These are phyloP conservation scores for Penicillium steckii DNA, from an alignment of 495 filamentous ascomycete species.

Conservation along the genomic window DNA sequence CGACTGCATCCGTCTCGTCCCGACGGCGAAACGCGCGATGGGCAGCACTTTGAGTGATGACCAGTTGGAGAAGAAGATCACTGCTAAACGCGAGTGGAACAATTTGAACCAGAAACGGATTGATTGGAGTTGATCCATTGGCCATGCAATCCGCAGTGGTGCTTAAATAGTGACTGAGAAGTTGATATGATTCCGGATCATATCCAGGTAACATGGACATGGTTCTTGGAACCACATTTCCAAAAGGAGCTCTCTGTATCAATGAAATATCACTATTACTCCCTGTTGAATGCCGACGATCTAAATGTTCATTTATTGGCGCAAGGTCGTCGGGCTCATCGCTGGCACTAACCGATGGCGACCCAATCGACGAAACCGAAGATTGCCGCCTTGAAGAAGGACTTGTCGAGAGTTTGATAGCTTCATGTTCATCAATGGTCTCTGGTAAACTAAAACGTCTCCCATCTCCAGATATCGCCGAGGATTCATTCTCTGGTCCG, in stretches of 20 bases:
- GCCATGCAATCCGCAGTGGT: conserved; percentile 41
- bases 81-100: conserved; percentile 39
- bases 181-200: conserved; percentile 31
- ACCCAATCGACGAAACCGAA: conserved; percentile 14
- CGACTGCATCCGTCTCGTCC: conserved; percentile 35
- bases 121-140: conserved; percentile 37
- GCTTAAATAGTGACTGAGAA: conserved; percentile 37
- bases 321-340: neutral
- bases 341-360: conserved; percentile 7
- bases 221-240: conserved; percentile 26
- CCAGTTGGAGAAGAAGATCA: conserved; percentile 35
- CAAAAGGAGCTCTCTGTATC: conserved; percentile 7
- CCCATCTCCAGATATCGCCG: neutral
- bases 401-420: conserved; percentile 2
- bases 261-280: conserved; percentile 3
- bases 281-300: conserved; percentile 1
- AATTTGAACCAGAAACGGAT: conserved; percentile 39
- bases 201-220: conserved; percentile 37
- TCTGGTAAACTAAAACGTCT: conserved; percentile 6
- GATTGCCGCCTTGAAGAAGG: conserved; percentile 15
- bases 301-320: neutral
- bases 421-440: conserved; percentile 12
- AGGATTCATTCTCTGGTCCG: neutral
- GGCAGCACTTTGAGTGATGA: conserved; percentile 38
- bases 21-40: conserved; percentile 36